Evolutionary conservation across 768 basidiomycete genomes (phyloP).

Genomic region (Boletus reticulatus): DNA sequence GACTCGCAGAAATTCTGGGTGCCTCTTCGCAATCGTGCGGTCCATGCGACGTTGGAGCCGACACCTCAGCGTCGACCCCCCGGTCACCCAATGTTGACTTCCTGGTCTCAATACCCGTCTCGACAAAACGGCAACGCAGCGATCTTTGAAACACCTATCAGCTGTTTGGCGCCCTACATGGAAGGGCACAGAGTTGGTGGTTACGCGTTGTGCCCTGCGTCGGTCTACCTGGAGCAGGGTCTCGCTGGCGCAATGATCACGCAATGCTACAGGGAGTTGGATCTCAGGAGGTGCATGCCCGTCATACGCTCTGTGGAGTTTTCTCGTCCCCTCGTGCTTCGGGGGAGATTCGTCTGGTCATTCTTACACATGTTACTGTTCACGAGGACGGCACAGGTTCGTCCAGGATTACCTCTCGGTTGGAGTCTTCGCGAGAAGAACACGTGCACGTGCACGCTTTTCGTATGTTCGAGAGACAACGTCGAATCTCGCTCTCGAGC

Average conservation of each 20-base stretch:
- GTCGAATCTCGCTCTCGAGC: slow-evolving; percentile 37
- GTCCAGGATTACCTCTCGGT: slow-evolving; percentile 48
- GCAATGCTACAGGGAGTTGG: slow-evolving; percentile 31
- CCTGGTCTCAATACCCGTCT: slow-evolving; percentile 44
- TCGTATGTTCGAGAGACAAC: slow-evolving; percentile 30
- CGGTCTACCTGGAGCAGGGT: slow-evolving; percentile 59
- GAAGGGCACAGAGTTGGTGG: slow-evolving; percentile 58
- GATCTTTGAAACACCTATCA: slow-evolving; percentile 54
- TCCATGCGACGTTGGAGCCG: background rate
- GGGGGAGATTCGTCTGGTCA: slow-evolving; percentile 26
- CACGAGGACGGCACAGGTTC: slow-evolving; percentile 34
- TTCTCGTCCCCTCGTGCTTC: slow-evolving; percentile 53
- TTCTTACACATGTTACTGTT: slow-evolving; percentile 42
- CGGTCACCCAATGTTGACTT: slow-evolving; percentile 37
- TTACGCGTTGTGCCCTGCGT: slow-evolving; percentile 60
- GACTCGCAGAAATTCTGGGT: slow-evolving; percentile 57
- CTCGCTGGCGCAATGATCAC: slow-evolving; percentile 44
- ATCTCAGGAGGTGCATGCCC: slow-evolving; percentile 34
- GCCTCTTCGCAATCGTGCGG: slow-evolving; percentile 35
- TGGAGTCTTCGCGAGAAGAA: slow-evolving; percentile 31
- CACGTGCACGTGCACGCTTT: slow-evolving; percentile 40
- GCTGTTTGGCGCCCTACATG: slow-evolving; percentile 43
- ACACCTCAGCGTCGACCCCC: slow-evolving; percentile 4
- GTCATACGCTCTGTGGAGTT: slow-evolving; percentile 46
- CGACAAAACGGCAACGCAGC: slow-evolving; percentile 34